Evolutionary conservation across 2,329 filamentous ascomycete genomes (phyloP).

Genomic region (Clarireedia paspali): DNA sequence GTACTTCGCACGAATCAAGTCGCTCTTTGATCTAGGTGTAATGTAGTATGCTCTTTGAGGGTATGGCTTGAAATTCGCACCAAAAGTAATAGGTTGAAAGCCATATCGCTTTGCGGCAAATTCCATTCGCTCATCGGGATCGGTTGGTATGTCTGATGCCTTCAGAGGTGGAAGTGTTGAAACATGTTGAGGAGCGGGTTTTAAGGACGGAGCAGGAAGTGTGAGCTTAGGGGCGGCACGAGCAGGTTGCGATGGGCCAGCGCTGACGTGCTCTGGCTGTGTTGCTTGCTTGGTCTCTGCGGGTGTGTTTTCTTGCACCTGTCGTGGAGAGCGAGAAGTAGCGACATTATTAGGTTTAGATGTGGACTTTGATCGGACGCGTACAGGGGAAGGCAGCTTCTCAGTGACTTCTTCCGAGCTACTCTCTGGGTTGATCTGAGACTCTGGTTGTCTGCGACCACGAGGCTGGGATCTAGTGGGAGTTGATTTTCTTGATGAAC

Average conservation of each 20-base stretch:
- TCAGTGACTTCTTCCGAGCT: constrained; percentile 3
- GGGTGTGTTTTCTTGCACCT: background rate
- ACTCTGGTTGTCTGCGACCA: constrained; percentile 1
- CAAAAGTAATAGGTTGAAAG: background rate
- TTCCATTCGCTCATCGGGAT: background rate
- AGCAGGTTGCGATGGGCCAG: background rate
- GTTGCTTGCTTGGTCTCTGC: background rate
- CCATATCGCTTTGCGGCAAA: background rate
- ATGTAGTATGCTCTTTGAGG: background rate
- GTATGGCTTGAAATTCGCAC: background rate
- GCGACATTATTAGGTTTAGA: background rate
- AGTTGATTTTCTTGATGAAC: background rate
- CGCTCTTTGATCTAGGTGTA: background rate
- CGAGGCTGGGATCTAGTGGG: background rate
- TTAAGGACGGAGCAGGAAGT: background rate
- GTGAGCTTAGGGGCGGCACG: background rate
- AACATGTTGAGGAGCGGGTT: background rate
- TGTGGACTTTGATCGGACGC: background rate
- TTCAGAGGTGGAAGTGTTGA: background rate
- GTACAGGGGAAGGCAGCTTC: background rate
- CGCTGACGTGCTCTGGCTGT: background rate
- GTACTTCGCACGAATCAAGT: too few species aligned
- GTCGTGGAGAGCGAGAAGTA: background rate
- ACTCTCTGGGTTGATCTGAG: background rate
- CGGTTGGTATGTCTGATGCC: background rate